These are phyloP conservation scores for Aureobasidium sp. DNA, from an alignment of 2,329 filamentous ascomycete genomes.

Conservation along the genomic window DNA sequence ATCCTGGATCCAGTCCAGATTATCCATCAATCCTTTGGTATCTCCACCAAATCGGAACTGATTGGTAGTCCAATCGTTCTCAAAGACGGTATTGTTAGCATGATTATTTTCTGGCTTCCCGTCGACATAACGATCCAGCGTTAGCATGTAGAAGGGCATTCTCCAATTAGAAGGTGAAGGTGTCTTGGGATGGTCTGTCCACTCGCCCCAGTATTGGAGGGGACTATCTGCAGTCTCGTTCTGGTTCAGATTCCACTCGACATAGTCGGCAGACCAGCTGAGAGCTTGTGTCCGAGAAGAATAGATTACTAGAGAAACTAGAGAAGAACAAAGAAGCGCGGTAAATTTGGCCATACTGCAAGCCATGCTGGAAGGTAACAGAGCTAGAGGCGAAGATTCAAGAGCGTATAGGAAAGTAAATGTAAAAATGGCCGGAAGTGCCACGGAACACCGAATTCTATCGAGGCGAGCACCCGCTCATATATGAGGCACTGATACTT, in stretches of 20 bases:
- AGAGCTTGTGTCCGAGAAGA: background rate
- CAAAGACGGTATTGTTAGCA: slow-evolving; percentile 52
- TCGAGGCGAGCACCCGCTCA: background rate
- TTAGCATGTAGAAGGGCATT: slow-evolving; percentile 59
- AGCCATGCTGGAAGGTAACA: background rate
- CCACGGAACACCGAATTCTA: background rate
- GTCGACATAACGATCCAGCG: slow-evolving; percentile 58
- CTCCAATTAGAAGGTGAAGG: slow-evolving; percentile 57
- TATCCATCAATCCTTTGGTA: slow-evolving; percentile 50
- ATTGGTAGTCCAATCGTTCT: slow-evolving; percentile 54
- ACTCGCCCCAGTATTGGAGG: slow-evolving; percentile 52
- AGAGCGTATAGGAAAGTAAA: background rate
- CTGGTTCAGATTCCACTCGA: slow-evolving; percentile 48
- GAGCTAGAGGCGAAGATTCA: background rate
- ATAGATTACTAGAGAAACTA: background rate
- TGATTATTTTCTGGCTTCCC: slow-evolving; percentile 60
- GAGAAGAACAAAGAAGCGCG: background rate
- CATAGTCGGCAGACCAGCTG: background rate
- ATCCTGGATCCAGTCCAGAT: slow-evolving; percentile 56
- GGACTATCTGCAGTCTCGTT: slow-evolving; percentile 50
- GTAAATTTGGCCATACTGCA: background rate
- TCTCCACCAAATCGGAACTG: slow-evolving; percentile 58
- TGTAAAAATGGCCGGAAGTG: background rate
- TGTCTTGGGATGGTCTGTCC: slow-evolving; percentile 46
- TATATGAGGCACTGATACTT: background rate